Evolutionary conservation across 305 asterid genomes (phyloP).

Genomic region (Salvia sclarea): DNA sequence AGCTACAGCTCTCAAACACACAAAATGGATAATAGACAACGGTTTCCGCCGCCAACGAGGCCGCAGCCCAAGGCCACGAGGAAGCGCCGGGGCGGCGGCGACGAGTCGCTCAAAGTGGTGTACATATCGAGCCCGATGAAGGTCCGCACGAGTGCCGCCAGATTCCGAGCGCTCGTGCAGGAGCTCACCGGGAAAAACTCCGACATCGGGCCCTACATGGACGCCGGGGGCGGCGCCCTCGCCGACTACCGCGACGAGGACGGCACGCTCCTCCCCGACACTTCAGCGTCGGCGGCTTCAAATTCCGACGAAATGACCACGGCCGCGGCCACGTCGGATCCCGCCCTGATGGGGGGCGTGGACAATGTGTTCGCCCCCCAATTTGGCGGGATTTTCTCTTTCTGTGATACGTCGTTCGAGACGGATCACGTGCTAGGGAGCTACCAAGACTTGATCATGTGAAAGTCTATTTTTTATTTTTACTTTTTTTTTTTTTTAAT

Average conservation of each 20-base stretch:
- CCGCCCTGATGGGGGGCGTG: constrained; percentile 33
- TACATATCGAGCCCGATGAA: constrained; percentile 88
- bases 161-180: constrained; percentile 69
- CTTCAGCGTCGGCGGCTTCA: constrained; percentile 25
- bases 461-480: background rate
- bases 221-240: background rate
- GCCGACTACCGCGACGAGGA: constrained; percentile 32
- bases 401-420: constrained; percentile 30
- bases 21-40: background rate
- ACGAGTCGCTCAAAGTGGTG: constrained; percentile 55
- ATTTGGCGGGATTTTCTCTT: constrained; percentile 31
- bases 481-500: background rate
- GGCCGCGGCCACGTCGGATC: constrained; percentile 28
- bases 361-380: constrained; percentile 38
- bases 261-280: background rate
- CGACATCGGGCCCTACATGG: constrained; percentile 48
- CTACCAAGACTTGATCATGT: constrained; percentile 41
- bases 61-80: constrained; percentile 16
- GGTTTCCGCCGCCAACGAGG: background rate
- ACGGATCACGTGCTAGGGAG: constrained; percentile 53
- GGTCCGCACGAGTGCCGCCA: constrained; percentile 64
- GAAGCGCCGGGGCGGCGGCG: constrained; percentile 27
- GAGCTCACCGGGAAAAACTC: constrained; percentile 73
- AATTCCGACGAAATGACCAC: constrained; percentile 24
- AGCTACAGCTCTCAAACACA: background rate